Base-by-base conservation (phyloP, 148 eudicot genomes). In the Drosera capensis region DNA sequence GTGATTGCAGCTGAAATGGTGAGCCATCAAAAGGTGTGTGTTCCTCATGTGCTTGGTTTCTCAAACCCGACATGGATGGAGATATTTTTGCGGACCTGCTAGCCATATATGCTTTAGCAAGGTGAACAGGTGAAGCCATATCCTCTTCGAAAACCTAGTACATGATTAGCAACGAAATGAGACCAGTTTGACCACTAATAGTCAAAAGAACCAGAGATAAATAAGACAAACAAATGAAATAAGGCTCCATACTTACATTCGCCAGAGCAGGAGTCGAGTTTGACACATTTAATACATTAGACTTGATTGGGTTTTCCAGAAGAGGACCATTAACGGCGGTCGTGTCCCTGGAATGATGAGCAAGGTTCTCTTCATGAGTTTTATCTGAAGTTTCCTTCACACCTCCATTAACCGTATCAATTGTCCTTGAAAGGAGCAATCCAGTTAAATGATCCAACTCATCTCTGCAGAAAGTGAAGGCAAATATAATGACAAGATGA, bases 21-120 rank as follows among this genome's bases (percentile, higher is more conserved):
- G 40, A 43, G 48, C 59, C 60, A 37, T 54, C 47, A 52, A 64
- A 19, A 54, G 57, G 40, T 14, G 60, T 6, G 20, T 73, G 79
- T 45, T 69, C 79, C 49, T 60, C 72, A 23, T 28, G 30, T 22
- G 59, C 52, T 66, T 58, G 80, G 60, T 51, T 58, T 38, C 65
- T 75, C 64, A 63, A 54, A 37, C 66, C 70, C 45, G 65, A 42
- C 37, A 46, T 36, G 48, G 76, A 72, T 3, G 86, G 80, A 12
- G 94, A 76, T 34, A 59, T 58, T 58, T 63, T 70, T 31, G 73
- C 57, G 40, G 87, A 60, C 60, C 70, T 63, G 46, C 67, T 67
- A 30, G 78, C 88, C 99, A 92, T 92, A 67, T 85, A 92, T 26
- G 85, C 88, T 76, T 85, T 92, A 42, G 99, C 99, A 59, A 92